Evolutionary conservation across 1,284 basidiomycete species (phyloP), one percentile per base, ranked within the genome.

Genomic region (Microbotryum silenes-acaulis): DNA sequence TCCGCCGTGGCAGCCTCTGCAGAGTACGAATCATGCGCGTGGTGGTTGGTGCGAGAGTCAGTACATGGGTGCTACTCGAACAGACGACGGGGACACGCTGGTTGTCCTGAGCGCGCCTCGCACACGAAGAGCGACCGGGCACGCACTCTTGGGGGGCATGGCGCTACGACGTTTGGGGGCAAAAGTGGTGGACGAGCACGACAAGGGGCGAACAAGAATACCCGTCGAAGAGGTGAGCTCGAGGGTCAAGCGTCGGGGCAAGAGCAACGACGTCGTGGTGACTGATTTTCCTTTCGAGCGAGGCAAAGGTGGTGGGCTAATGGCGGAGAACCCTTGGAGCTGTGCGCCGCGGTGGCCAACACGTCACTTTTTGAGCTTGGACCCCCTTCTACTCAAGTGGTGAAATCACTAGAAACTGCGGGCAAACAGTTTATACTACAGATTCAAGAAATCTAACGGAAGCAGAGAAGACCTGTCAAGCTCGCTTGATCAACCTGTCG

Each of bases 11-110:
- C 79, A 60, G 83, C 82, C 77, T 80, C 80, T 79, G 90, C 31
- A 45, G n/a, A 54, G 7, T 14, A 23, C 16, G 45, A 18, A 14
- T 91, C 10, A 91, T 91, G 16, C 89, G 85, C 88, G 91, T 92
- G 74, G 77, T 88, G 18, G 48, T 21, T n/a, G 37, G 37, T 18
- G 16, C 16, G 37, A 16, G 37, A 16, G 37, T 42, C 37, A 42
- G 37, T 42, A 42, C 37, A 42, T 42, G 37, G 2, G 8, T 42
- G 16, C 37, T 42, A 42, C 37, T 18, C 16, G 4, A 14, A 21
- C 2, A 31, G 31, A 31, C 31, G 20, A 31, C 14, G 10, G 5
- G 23, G 4, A 27, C 1, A 14, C 12, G 31, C n/a, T 14, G 7
- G 33, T 3, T 8, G 8, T 16, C 4, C n/a, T 44, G 29, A 42